Conservation (phyloP, 192 early-diverging fungal genomes). For the Backusella circina region DNA sequence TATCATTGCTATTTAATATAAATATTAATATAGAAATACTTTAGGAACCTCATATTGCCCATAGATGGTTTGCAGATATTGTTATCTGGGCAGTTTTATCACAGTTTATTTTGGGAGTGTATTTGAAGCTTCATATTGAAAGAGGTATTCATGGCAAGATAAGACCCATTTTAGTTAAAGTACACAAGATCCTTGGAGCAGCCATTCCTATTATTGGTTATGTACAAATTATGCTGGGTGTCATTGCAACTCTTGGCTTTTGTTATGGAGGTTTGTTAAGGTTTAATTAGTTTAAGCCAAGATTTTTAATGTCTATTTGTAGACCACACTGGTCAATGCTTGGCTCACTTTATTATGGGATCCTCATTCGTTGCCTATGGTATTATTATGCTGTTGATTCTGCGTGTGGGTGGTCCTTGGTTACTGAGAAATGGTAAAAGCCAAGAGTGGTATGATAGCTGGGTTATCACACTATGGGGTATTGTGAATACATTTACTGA, state of each 20-base stretch:
- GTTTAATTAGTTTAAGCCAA: not conserved
- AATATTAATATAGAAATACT: not conserved
- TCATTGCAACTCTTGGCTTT: conserved; percentile 58
- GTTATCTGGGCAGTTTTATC: conserved; percentile 50
- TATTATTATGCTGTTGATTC: conserved; percentile 50
- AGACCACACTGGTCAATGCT: conserved; percentile 60
- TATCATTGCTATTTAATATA: not conserved
- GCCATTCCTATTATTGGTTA: conserved; percentile 55
- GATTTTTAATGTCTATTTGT: not conserved
- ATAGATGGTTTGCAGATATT: conserved; percentile 59
- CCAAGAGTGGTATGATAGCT: conserved; percentile 69
- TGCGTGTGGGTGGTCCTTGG: conserved; percentile 59
- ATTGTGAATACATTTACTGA: conserved; percentile 71
- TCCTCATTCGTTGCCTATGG: conserved; percentile 68
- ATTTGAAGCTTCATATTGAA: conserved; percentile 60
- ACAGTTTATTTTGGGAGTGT: conserved; percentile 53
- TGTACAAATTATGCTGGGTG: conserved; percentile 62
- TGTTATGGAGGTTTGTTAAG: conserved; percentile 47
- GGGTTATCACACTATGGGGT: conserved; percentile 60
- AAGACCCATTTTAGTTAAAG: conserved; percentile 43
- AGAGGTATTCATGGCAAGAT: conserved; percentile 47
- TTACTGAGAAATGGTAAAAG: conserved; percentile 49
- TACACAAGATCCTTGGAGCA: conserved; percentile 52
- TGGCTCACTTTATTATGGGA: conserved; percentile 74
- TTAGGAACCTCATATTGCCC: conserved; percentile 51